These are phyloP conservation scores for Candida maris DNA, from an alignment of 805 yeast species.

Conservation along the genomic window DNA sequence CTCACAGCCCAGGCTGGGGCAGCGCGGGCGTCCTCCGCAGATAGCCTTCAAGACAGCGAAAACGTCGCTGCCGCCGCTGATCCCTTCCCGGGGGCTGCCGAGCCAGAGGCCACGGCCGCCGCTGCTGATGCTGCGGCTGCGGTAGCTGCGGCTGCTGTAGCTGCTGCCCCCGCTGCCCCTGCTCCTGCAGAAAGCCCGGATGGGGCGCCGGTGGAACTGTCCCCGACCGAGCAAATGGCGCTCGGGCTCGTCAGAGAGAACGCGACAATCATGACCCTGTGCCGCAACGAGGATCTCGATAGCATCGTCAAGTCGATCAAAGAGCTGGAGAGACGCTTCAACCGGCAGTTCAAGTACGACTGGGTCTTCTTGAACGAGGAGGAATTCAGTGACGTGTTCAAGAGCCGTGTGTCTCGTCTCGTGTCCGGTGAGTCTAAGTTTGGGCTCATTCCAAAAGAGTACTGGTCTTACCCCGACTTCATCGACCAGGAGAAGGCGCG, in stretches of 20 bases:
- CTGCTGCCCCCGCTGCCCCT: background rate
- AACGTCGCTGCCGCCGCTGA: too few relatives aligned
- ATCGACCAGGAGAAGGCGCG: constrained; percentile 74
- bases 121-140: too few relatives aligned
- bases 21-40: too few relatives aligned
- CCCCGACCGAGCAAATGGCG: too few relatives aligned
- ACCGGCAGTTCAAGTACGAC: constrained; percentile 70
- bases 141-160: too few relatives aligned
- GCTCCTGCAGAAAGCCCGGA: constrained; percentile 6
- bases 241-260: too few relatives aligned
- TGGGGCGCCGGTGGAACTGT: too few relatives aligned
- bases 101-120: too few relatives aligned
- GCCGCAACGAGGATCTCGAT: constrained; percentile 62
- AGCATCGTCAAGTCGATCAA: constrained; percentile 60
- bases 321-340: constrained; percentile 76
- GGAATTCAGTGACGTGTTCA: constrained; percentile 70
- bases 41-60: too few relatives aligned
- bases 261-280: constrained; percentile 61
- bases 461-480: constrained; percentile 85
- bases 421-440: constrained; percentile 68
- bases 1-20: too few relatives aligned
- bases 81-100: too few relatives aligned
- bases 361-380: constrained; percentile 91
- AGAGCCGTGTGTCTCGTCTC: constrained; percentile 44
- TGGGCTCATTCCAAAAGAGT: constrained; percentile 70